Conservation (phyloP, 1,284 basidiomycete genomes). For the Trametes sp. region DNA sequence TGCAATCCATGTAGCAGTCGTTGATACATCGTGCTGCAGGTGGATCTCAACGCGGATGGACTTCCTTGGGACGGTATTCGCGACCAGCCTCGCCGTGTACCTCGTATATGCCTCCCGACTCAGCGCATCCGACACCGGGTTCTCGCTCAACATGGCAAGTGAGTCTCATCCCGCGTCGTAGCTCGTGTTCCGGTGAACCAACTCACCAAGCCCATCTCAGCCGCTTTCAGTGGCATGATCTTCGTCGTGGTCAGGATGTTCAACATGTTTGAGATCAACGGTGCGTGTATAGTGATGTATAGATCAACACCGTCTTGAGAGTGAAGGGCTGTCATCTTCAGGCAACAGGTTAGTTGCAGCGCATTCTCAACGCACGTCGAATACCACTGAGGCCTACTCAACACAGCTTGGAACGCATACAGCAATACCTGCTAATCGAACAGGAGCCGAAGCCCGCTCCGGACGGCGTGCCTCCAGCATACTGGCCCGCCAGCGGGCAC, state of each 20-base stretch:
- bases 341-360: constrained; percentile 49
- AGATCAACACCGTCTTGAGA: not conserved
- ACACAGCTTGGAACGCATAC: constrained; percentile 52
- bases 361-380: too few species aligned
- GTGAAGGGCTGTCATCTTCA: not conserved
- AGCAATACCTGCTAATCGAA: constrained; percentile 76
- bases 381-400: too few species aligned
- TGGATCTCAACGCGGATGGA: constrained; percentile 47
- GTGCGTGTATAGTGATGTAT: not conserved
- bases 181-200: not conserved
- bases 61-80: constrained; percentile 56
- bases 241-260: constrained; percentile 57
- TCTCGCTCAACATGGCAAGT: constrained; percentile 59
- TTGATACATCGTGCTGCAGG: constrained; percentile 3
- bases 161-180: constrained; percentile 14
- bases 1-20: not conserved
- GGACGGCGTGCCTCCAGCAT: constrained; percentile 68
- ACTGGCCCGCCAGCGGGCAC: constrained; percentile 80
- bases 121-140: constrained; percentile 54
- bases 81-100: constrained; percentile 59
- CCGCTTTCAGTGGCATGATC: constrained; percentile 61
- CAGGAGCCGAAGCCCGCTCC: constrained; percentile 66
- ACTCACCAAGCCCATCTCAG: constrained; percentile 31
- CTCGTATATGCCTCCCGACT: constrained; percentile 53
- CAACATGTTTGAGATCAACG: constrained; percentile 63